These are phyloP conservation scores for Cordyceps cateniannulata DNA, from an alignment of 2,329 filamentous ascomycete genomes.

Conservation along the genomic window DNA sequence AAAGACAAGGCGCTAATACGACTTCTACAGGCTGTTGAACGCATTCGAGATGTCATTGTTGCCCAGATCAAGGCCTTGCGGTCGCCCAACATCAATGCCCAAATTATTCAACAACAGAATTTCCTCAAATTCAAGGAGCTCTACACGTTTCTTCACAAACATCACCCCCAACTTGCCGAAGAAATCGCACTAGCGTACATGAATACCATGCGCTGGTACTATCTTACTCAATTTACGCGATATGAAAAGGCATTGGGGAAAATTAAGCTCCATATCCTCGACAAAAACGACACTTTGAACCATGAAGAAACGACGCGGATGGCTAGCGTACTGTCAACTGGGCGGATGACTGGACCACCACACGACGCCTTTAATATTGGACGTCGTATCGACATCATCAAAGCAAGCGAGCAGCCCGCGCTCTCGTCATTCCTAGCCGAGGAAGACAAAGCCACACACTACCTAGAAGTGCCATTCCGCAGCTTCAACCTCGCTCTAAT, in stretches of 20 bases:
- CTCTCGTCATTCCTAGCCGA: constrained; percentile 85
- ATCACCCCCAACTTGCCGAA: constrained; percentile 76
- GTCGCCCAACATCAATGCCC: constrained; percentile 93
- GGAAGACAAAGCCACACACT: constrained; percentile 79
- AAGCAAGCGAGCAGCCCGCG: constrained; percentile 64
- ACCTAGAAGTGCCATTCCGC: constrained; percentile 83
- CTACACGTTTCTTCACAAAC: constrained; percentile 75
- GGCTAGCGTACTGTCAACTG: constrained; percentile 48
- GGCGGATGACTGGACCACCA: constrained; percentile 43
- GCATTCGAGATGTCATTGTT: constrained; percentile 91
- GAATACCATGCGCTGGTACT: constrained; percentile 99
- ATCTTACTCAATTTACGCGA: constrained; percentile 80
- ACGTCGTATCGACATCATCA: constrained; percentile 75
- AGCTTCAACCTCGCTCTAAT: constrained; percentile 92
- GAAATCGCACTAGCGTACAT: constrained; percentile 92
- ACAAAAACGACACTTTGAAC: constrained; percentile 77
- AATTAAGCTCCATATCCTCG: constrained; percentile 74
- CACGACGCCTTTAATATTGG: constrained; percentile 90
- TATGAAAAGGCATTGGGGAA: constrained; percentile 81
- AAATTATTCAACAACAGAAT: constrained; percentile 90
- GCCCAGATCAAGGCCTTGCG: constrained; percentile 89
- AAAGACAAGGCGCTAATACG: constrained; percentile 12
- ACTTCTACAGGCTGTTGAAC: constrained; percentile 70
- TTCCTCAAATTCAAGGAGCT: constrained; percentile 85
- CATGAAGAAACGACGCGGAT: constrained; percentile 67